phyloP scores from a whole-genome alignment of 768 basidiomycete species.

The Amanita muscaria region DNA sequence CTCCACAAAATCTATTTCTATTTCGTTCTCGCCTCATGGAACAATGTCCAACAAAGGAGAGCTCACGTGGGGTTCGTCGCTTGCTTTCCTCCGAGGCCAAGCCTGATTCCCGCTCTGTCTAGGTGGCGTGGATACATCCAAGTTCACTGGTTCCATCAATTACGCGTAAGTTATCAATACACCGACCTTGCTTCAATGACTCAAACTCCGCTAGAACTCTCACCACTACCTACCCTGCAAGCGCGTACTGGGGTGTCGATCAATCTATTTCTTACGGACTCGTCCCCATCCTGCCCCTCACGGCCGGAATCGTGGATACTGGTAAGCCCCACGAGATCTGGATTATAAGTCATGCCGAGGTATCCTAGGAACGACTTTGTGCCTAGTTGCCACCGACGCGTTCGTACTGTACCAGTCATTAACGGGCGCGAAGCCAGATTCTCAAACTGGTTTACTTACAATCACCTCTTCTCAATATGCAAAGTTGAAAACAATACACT shows the following conservation, averaged over 20 bases:
- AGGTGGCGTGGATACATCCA: constrained; percentile 37
- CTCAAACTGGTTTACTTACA: constrained; percentile 39
- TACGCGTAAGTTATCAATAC: constrained; percentile 29
- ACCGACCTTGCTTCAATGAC: not conserved
- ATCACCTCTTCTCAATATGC: constrained; percentile 43
- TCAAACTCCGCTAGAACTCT: constrained; percentile 26
- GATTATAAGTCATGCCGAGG: not conserved
- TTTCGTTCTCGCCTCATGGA: constrained; percentile 44
- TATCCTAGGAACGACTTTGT: constrained; percentile 37
- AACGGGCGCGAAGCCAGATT: constrained; percentile 36
- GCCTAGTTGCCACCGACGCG: constrained; percentile 39
- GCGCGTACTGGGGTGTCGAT: constrained; percentile 52
- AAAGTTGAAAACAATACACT: constrained; percentile 46
- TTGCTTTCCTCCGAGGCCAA: no score
- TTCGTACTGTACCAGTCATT: constrained; percentile 32
- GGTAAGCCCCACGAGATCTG: constrained; percentile 18
- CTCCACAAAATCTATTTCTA: constrained; percentile 30
- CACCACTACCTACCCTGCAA: constrained; percentile 38
- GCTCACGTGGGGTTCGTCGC: constrained; percentile 42
- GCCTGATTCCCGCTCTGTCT: no score
- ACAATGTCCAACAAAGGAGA: constrained; percentile 36
- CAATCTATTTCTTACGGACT: constrained; percentile 45
- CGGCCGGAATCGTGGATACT: constrained; percentile 55
- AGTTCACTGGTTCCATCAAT: constrained; percentile 33
- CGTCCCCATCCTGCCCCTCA: constrained; percentile 33